A percentile compares a stretch with the other conserved stretches of the same genome.
phyloP scores from a whole-genome alignment of 306 rosid genomes.

The Cucumis hystrix region DNA sequence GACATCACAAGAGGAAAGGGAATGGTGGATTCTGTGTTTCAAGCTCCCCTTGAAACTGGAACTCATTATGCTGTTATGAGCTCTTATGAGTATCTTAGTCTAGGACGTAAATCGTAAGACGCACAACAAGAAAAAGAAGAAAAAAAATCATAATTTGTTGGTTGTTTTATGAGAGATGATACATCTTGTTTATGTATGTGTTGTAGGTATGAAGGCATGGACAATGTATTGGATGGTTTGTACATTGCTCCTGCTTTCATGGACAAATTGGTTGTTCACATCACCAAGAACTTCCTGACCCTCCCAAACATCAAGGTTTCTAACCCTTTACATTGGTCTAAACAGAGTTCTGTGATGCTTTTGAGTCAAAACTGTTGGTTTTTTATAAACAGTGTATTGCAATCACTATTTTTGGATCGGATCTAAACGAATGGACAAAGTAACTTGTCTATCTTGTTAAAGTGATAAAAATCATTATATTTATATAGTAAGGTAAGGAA shows the following conservation, averaged over 20 bases:
- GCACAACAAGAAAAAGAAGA: not conserved
- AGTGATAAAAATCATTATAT: no score
- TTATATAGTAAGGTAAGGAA: no score
- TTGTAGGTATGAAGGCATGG: constrained; percentile 46
- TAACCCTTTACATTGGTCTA: not conserved
- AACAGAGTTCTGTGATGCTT: not conserved
- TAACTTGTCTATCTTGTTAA: no score
- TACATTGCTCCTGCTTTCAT: constrained; percentile 95
- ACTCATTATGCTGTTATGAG: constrained; percentile 77
- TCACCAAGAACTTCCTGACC: constrained; percentile 80
- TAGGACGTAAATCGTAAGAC: constrained; percentile 52
- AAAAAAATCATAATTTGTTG: not conserved
- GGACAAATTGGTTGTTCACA: constrained; percentile 99
- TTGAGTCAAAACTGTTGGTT: not conserved
- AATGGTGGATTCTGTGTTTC: constrained; percentile 71
- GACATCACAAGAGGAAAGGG: constrained; percentile 98
- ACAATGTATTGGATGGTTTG: constrained; percentile 59
- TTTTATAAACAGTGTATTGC: no score
- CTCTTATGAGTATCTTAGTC: constrained; percentile 76
- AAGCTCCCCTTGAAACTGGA: constrained; percentile 48
- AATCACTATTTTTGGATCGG: no score
- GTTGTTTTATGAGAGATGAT: not conserved
- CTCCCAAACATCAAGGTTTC: constrained; percentile 85
- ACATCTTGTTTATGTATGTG: not conserved
- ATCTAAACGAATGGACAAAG: no score